Evolutionary conservation across 768 basidiomycete species (phyloP), one percentile per base, ranked within the genome.

Genomic region (Multifurca ochricompacta): DNA sequence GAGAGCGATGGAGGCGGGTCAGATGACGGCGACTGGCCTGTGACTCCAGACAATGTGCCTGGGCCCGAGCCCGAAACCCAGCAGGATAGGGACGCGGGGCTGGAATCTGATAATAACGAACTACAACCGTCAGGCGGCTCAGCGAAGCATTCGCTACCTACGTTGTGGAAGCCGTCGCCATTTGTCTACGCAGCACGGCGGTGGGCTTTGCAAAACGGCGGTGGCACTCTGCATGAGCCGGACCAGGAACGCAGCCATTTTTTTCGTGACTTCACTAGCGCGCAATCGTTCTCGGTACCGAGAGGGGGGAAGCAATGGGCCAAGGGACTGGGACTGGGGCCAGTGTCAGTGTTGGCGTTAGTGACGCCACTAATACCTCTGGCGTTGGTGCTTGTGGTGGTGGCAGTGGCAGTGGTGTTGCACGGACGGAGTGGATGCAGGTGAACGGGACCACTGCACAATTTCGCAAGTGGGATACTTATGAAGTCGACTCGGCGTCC

Each of bases 21-120:
- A 16, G 61, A 62, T 18, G 65, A 65, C 16, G 56, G 58, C 21
- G 59, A 62, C 47, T 37, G 54, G 46, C 63, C 65, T 23, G 58
- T 57, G 14, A 63, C 65, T 6, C 59, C 59, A 10, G 59, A 59
- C 25, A 58, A 58, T 28, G 28, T 57, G 11, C 44, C 54, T 13
- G 54, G 16, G 31, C 48, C 11, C 2, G 54, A 46, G 2, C 41
- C 54, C 8, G 48, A 59, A 23, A 25, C 47, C 31, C 35, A 39
- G 16, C 42, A 44, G 11, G 46, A 41, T 10, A 45, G 6, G 23
- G 44, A 51, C 16, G 54, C 52, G 1, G 62, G 54, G 13, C 54
- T 32, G 1, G 65, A 59, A 30, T 62, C 61, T 4, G 61, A 56
- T 5, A 48, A 41, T 16, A 41, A 54, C n/a, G 53, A 56, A 16